A percentile compares a stretch with the other conserved stretches of the same genome.
These are phyloP conservation scores for Fraxinus paxiana DNA, from an alignment of 305 asterid genomes.

Conservation along the genomic window DNA sequence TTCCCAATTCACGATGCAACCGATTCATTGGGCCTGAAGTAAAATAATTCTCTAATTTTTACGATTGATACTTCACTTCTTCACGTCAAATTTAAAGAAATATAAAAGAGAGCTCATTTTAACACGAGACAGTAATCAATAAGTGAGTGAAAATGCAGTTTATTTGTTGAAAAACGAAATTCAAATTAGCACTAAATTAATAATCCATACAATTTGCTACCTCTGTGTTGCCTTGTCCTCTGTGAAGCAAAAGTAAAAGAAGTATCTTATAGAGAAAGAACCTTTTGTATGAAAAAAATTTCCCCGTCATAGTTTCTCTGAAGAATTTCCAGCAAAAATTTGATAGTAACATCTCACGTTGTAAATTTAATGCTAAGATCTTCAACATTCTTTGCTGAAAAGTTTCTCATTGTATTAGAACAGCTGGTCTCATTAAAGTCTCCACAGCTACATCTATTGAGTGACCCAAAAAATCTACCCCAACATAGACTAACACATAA, in stretches of 20 bases:
- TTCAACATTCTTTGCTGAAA: background rate
- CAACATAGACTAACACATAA: slow-evolving; percentile 6
- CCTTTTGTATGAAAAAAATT: background rate
- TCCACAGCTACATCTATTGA: background rate
- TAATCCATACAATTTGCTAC: background rate
- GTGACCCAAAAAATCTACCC: background rate
- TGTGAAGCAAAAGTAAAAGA: background rate
- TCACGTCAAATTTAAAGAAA: background rate
- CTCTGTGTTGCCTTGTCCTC: background rate
- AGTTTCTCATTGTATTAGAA: background rate
- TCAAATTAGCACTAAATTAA: background rate
- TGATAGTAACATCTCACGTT: background rate
- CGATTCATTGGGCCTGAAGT: background rate
- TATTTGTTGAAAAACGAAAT: background rate
- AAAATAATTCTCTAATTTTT: background rate
- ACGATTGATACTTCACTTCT: background rate
- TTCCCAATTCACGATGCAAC: background rate
- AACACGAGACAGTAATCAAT: background rate
- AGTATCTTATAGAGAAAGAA: background rate
- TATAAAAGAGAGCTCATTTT: background rate
- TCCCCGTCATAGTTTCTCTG: background rate
- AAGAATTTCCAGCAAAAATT: background rate
- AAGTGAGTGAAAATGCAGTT: background rate
- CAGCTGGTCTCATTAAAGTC: background rate
- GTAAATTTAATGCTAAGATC: background rate